phyloP scores from a whole-genome alignment of 2,329 filamentous ascomycete species.

The Ceratocystis variospora region DNA sequence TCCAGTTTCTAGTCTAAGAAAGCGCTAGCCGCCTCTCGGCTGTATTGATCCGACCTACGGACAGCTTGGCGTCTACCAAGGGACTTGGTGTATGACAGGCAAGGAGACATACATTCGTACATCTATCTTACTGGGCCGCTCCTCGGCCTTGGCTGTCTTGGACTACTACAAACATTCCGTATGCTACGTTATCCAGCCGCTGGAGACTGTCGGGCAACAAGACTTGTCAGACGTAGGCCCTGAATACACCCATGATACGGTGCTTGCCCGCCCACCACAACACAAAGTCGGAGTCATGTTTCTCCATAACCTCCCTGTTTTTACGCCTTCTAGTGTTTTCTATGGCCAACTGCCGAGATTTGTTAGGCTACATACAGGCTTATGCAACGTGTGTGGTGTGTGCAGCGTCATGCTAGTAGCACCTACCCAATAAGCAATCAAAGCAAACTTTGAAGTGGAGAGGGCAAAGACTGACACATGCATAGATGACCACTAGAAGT shows the following conservation, averaged over 20 bases:
- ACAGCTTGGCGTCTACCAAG: background rate
- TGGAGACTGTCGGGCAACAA: background rate
- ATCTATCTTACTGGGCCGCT: background rate
- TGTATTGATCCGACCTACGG: background rate
- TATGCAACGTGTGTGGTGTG: background rate
- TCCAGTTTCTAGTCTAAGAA: background rate
- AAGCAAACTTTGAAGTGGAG: background rate
- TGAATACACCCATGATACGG: background rate
- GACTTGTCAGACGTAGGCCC: background rate
- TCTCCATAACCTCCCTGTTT: background rate
- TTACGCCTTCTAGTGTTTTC: background rate
- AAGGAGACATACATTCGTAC: background rate
- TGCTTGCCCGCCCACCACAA: background rate
- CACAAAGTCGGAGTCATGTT: no score
- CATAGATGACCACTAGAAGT: no score
- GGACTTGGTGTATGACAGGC: background rate
- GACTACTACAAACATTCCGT: background rate
- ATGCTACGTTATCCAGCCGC: background rate
- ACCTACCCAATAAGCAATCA: background rate
- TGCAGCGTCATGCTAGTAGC: background rate
- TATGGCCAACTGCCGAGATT: background rate
- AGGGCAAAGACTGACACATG: no score
- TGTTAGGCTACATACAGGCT: background rate
- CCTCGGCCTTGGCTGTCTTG: slow-evolving; percentile 2
- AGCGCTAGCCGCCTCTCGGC: background rate